Percentiles rank a stretch among this genome's conserved stretches.
Conservation (phyloP, 805 yeast species). For the Ogataea glucozyma region DNA sequence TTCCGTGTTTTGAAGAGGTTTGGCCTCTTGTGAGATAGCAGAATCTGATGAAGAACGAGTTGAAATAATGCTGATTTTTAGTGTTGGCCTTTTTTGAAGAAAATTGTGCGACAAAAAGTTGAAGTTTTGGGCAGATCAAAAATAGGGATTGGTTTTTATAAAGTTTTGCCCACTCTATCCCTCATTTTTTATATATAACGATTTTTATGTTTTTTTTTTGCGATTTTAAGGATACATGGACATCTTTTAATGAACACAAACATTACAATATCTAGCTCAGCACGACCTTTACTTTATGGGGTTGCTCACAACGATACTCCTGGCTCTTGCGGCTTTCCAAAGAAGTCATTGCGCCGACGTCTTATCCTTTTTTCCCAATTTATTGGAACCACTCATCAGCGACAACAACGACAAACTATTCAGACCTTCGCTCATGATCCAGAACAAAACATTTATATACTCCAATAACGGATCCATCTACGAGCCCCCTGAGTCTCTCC, state of each 20-base stretch:
- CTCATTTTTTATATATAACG: too few relatives aligned
- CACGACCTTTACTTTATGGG: too few relatives aligned
- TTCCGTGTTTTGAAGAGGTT: conserved; percentile 19
- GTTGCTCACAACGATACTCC: background rate
- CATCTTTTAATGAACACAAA: background rate
- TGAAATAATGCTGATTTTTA: conserved; percentile 3
- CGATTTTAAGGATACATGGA: too few relatives aligned
- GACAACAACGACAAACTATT: conserved; percentile 9
- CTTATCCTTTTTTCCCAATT: conserved; percentile 10
- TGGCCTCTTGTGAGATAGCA: conserved; percentile 23
- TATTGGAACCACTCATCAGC: conserved; percentile 13
- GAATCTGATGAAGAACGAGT: background rate
- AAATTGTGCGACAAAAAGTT: background rate
- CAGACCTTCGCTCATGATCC: conserved; percentile 17
- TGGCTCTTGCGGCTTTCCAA: background rate
- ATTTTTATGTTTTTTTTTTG: too few relatives aligned
- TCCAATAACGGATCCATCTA: conserved; percentile 20
- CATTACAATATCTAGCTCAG: too few relatives aligned
- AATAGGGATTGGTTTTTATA: too few relatives aligned
- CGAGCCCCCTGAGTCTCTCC: conserved; percentile 8
- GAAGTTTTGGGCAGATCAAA: too few relatives aligned
- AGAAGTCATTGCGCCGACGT: conserved; percentile 8
- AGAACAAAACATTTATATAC: conserved; percentile 14
- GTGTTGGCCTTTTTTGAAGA: background rate
- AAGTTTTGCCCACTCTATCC: too few relatives aligned